These are phyloP conservation scores for Aspergillus versicolor DNA, from an alignment of 2,329 filamentous ascomycete species.

Conservation along the genomic window DNA sequence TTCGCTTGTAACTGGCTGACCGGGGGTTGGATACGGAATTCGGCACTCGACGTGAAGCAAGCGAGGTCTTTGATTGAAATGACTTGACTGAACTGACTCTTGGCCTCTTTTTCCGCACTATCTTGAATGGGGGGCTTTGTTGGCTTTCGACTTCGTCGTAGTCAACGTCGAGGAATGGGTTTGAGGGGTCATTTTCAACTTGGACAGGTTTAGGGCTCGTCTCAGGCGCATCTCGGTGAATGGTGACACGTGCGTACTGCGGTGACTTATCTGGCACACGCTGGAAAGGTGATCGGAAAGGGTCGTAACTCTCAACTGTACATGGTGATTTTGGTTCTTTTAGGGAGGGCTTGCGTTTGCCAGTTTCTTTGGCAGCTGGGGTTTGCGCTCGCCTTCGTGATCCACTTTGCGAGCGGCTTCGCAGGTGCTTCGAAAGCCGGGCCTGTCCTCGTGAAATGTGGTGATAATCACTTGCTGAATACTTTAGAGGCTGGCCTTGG, in stretches of 20 bases:
- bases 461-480: slow-evolving; percentile 89
- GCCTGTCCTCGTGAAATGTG: slow-evolving; percentile 56
- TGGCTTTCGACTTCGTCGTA: slow-evolving; percentile 13
- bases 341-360: slow-evolving; percentile 50
- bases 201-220: slow-evolving; percentile 4
- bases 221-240: slow-evolving; percentile 55
- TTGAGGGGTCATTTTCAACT: slow-evolving; percentile 16
- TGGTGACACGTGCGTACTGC: slow-evolving; percentile 65
- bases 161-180: slow-evolving; percentile 22
- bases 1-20: slow-evolving; percentile 57
- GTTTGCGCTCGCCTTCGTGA: slow-evolving; percentile 27
- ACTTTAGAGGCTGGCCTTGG: slow-evolving; percentile 68
- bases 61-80: slow-evolving; percentile 48
- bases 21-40: slow-evolving; percentile 37
- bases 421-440: slow-evolving; percentile 32
- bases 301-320: slow-evolving; percentile 72
- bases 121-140: slow-evolving; percentile 30
- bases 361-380: slow-evolving; percentile 49
- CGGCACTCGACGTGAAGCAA: slow-evolving; percentile 45
- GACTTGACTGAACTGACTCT: slow-evolving; percentile 37
- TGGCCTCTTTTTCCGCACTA: slow-evolving; percentile 32
- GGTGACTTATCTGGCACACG: slow-evolving; percentile 47
- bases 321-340: slow-evolving; percentile 46
- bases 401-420: slow-evolving; percentile 4
- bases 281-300: slow-evolving; percentile 70